A percentile compares a stretch with the other conserved stretches of the same genome.
These are phyloP conservation scores for Scedosporium apiospermum DNA, from an alignment of 2,329 filamentous ascomycete genomes.

Conservation along the genomic window DNA sequence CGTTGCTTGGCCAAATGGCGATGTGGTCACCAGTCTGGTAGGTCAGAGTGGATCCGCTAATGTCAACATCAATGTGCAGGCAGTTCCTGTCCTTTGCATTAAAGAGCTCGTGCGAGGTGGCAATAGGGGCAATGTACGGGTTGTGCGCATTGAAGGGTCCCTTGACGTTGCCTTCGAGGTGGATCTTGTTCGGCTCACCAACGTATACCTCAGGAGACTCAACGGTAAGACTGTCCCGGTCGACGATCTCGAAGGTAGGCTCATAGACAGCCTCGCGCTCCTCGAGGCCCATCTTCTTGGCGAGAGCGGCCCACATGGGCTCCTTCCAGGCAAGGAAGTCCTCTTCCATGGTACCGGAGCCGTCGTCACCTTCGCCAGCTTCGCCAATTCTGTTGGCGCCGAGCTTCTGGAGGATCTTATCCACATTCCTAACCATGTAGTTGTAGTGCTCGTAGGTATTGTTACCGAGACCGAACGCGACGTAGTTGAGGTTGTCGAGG, in stretches of 20 bases:
- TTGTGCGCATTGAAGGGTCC: conserved; percentile 95
- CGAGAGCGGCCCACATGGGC: conserved; percentile 88
- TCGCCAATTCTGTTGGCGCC: conserved; percentile 77
- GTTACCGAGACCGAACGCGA: conserved; percentile 93
- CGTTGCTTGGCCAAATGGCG: conserved; percentile 93
- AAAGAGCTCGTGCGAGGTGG: conserved; percentile 86
- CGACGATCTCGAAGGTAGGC: conserved; percentile 74
- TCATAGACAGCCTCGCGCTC: conserved; percentile 96
- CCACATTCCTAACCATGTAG: conserved; percentile 89
- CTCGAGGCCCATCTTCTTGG: conserved; percentile 76
- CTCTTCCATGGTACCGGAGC: conserved; percentile 98
- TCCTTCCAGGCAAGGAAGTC: conserved; percentile 99
- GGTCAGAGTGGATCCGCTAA: conserved; percentile 77
- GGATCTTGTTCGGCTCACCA: conserved; percentile 92
- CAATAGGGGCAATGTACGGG: conserved; percentile 90
- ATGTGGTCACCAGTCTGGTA: conserved; percentile 98
- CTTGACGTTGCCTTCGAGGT: conserved; percentile 74
- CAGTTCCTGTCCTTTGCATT: conserved; percentile 85
- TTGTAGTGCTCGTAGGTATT: conserved; percentile 99
- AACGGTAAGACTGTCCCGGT: conserved; percentile 62
- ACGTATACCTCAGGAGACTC: conserved; percentile 81
- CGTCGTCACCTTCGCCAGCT: conserved; percentile 93
- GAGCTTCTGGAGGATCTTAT: conserved; percentile 69
- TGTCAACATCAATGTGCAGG: conserved; percentile 89
- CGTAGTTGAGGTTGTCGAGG: conserved; percentile 78